Base-by-base conservation (phyloP, 2,329 filamentous ascomycete genomes). In the Ophiostoma himal-ulmi region DNA sequence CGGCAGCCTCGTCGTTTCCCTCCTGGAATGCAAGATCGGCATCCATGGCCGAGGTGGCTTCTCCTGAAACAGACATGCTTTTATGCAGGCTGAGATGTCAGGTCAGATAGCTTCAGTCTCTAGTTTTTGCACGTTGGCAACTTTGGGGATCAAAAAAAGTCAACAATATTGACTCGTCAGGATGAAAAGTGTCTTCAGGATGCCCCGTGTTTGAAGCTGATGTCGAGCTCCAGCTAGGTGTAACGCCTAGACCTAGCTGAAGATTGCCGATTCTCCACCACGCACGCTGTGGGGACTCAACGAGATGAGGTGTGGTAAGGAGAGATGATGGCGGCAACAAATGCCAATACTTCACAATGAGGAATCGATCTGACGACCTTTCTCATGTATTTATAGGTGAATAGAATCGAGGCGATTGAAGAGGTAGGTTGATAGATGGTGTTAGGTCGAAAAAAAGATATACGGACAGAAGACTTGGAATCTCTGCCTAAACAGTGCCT, bases 11-110 rank as follows among this genome's bases (percentile, higher is more conserved):
- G 5, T 57, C 13, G 48, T 60, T 11, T 39, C 62, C 62, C 5
- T 65, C 62, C 62, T 65, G 62, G 62, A 39, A 65, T 22, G 62
- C 62, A 10, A 65, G 62, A 65, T 65, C 62, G 36, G 36, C 36
- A 22, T 65, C 62, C 36, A 65, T 41, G 36, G 34, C n/a, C 62
- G 36, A 20, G 26, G 54, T 34, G 37, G 14, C 8, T 36, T 64
- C 60, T 20, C 30, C 60, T 17, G 60, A 37, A n/a, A 39, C 36
- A 65, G 62, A 39, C 62, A 65, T 65, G 36, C 11, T n/a, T 64
- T 6, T 1, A 11, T 30, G 52, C 20, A n/a, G 37, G 10, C 41
- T 44, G 41, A 13, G 26, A 30, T 26, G 8, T 34, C 30, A 30
- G 30, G 30, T 30, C 30, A 30, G 30, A 3, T 30, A 30, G 30